Conservation (phyloP, 192 early-diverging fungal genomes). For the Dimargaris cristalligena region DNA sequence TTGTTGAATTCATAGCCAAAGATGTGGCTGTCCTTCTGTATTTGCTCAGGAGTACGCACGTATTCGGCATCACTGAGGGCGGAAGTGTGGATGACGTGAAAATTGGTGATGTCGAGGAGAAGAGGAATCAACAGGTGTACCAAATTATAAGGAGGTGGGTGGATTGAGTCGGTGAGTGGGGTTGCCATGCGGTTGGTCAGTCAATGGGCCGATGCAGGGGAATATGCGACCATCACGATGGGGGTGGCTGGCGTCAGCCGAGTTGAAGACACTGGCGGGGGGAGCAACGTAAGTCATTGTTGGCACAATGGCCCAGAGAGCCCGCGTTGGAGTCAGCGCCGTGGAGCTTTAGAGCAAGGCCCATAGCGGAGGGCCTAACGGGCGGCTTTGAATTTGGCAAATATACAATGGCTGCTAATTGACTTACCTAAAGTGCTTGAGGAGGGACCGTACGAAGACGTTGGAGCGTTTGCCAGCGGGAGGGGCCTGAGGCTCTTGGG, state of each 20-base stretch:
- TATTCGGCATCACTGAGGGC: conserved; percentile 33
- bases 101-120: background rate
- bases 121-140: background rate
- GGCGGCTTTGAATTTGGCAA: too few relatives aligned
- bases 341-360: background rate
- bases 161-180: background rate
- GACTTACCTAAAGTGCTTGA: conserved; percentile 6
- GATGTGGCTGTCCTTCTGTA: conserved; percentile 29
- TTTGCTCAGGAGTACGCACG: conserved; percentile 35
- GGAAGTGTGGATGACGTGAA: background rate
- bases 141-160: background rate
- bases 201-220: background rate
- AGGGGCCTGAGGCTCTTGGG: background rate
- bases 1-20: conserved; percentile 35
- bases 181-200: background rate
- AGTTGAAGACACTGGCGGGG: background rate
- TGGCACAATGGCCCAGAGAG: background rate
- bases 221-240: background rate
- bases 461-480: conserved; percentile 3
- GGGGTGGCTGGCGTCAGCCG: background rate
- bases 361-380: background rate
- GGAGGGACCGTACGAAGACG: conserved; percentile 3
- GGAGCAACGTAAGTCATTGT: background rate
- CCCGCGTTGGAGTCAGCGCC: background rate
- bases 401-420: background rate